Evolutionary conservation across 192 early-diverging fungal species (phyloP).

Genomic region (Podila verticillata): DNA sequence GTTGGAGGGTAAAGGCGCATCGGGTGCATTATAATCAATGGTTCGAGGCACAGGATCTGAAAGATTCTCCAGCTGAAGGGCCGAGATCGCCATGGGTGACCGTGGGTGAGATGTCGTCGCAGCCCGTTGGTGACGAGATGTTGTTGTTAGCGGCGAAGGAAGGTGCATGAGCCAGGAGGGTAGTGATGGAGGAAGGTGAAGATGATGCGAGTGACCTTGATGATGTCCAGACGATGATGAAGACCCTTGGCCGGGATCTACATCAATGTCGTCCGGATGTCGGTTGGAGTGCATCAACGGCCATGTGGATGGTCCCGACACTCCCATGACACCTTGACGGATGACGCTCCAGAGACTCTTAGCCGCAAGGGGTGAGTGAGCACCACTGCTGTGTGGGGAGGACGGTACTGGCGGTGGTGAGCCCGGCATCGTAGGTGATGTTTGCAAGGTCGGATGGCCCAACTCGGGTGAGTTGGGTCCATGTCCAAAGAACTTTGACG

Average conservation of each 20-base stretch:
- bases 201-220: slow-evolving; percentile 14
- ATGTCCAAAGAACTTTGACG: slow-evolving; percentile 31
- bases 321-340: slow-evolving; percentile 44
- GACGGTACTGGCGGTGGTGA: not conserved
- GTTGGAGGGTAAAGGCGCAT: slow-evolving; percentile 32
- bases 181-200: slow-evolving; percentile 15
- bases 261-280: not conserved
- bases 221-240: slow-evolving; percentile 6
- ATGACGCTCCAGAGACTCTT: slow-evolving; percentile 37
- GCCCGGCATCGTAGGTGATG: slow-evolving; percentile 1
- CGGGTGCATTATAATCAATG: slow-evolving; percentile 9
- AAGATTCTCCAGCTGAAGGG: not conserved
- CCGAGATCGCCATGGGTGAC: not conserved
- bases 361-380: slow-evolving; percentile 19
- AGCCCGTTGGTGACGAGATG: slow-evolving; percentile 22
- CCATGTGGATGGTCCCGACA: slow-evolving; percentile 39
- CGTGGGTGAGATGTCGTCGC: not conserved
- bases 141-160: slow-evolving; percentile 28
- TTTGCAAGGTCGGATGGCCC: slow-evolving; percentile 5
- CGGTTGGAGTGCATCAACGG: slow-evolving; percentile 22
- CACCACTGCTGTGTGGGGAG: not conserved
- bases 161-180: slow-evolving; percentile 32
- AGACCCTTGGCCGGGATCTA: slow-evolving; percentile 11
- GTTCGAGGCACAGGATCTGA: not conserved
- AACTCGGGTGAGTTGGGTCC: slow-evolving; percentile 16